Conservation (phyloP, 306 rosid genomes). For the Quercus engelmannii region DNA sequence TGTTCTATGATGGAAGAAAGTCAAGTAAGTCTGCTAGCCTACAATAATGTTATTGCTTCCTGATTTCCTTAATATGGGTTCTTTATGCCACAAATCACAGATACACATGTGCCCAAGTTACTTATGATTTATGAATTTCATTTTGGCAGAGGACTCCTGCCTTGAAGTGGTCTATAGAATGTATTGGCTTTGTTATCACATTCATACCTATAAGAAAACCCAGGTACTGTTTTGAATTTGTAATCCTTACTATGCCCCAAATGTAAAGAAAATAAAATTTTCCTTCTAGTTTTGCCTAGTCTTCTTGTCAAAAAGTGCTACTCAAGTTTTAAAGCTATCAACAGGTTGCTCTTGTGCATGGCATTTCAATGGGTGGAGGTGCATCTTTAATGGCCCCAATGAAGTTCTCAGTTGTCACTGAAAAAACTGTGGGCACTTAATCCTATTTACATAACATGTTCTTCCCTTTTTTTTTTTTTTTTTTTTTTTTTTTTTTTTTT, state of each 20-base stretch:
- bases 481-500: neutral
- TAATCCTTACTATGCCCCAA: neutral
- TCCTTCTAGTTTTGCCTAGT: neutral
- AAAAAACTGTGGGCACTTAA: conserved; percentile 66
- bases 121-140: conserved; percentile 15
- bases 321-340: conserved; percentile 10
- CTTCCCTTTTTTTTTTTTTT: neutral
- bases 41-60: neutral
- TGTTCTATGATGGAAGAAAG: conserved; percentile 77
- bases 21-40: conserved; percentile 39
- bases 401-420: conserved; percentile 89
- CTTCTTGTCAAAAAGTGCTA: conserved; percentile 3
- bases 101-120: neutral
- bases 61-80: neutral
- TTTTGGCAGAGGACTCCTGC: conserved; percentile 75
- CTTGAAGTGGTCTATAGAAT: conserved; percentile 84
- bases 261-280: neutral
- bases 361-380: conserved; percentile 98
- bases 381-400: conserved; percentile 84
- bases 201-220: conserved; percentile 87
- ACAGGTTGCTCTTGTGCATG: conserved; percentile 86
- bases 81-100: neutral
- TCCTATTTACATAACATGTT: conserved; percentile 20
- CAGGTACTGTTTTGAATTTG: conserved; percentile 38
- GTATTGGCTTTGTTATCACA: conserved; percentile 94